These are phyloP conservation scores for Aspergillus transmontanensis DNA, from an alignment of 2,329 filamentous ascomycete genomes.

Conservation along the genomic window DNA sequence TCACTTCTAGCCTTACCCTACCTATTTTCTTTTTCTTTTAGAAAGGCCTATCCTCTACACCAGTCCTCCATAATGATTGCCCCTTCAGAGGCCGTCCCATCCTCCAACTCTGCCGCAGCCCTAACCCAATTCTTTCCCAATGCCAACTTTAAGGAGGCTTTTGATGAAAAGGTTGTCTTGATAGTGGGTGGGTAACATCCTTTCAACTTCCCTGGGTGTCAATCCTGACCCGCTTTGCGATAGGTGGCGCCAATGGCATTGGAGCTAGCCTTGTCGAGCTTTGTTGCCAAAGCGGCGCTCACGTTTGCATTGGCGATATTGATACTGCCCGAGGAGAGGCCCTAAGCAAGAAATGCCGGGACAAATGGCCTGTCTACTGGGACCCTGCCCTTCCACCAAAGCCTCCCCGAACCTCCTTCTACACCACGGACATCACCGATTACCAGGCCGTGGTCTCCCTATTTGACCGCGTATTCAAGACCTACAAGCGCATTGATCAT, in stretches of 20 bases:
- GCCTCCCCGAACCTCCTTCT: constrained; percentile 38
- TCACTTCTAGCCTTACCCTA: not conserved
- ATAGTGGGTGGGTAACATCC: constrained; percentile 18
- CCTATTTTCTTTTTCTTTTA: not conserved
- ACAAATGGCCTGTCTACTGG: constrained; percentile 18
- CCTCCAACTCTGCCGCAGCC: constrained; percentile 13
- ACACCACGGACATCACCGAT: constrained; percentile 48
- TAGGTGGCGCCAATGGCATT: constrained; percentile 50
- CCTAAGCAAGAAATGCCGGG: constrained; percentile 24
- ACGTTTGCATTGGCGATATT: constrained; percentile 50
- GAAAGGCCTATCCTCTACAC: not conserved
- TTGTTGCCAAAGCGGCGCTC: constrained; percentile 42
- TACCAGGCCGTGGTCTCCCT: constrained; percentile 51
- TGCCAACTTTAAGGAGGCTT: constrained; percentile 14
- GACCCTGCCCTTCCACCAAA: constrained; percentile 21
- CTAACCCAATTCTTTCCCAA: constrained; percentile 19
- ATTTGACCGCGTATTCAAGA: constrained; percentile 49
- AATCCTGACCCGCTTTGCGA: not conserved
- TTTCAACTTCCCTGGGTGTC: not conserved
- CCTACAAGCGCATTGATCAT: constrained; percentile 52
- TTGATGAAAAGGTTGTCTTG: constrained; percentile 23
- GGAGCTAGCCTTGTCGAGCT: constrained; percentile 45
- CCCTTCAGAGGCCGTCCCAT: constrained; percentile 16
- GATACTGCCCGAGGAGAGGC: constrained; percentile 36
- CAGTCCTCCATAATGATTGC: constrained; percentile 19